These are phyloP conservation scores for Prunus yedoensis DNA, from an alignment of 331 rosid species.

Conservation along the genomic window DNA sequence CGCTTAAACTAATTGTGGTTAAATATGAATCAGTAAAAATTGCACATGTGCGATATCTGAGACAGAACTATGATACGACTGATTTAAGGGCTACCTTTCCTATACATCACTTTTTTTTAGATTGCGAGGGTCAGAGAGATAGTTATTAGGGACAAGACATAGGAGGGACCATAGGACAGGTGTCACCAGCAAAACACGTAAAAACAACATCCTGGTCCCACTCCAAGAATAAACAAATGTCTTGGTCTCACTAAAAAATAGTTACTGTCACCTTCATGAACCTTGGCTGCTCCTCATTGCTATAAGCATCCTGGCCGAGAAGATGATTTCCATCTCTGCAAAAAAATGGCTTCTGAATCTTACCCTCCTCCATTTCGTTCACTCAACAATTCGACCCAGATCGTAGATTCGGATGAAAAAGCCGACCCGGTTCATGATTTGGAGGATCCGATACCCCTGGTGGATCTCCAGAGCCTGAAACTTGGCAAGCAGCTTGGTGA, in stretches of 20 bases:
- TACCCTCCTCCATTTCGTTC: slow-evolving; percentile 39
- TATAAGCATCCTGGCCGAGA: neutral
- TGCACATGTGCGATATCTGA: too few species aligned
- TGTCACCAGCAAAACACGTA: neutral
- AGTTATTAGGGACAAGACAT: neutral
- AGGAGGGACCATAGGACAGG: neutral
- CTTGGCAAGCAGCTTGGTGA: slow-evolving; percentile 30
- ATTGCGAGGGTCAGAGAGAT: neutral
- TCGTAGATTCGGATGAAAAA: neutral
- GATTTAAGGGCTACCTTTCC: neutral
- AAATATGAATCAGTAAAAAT: too few species aligned
- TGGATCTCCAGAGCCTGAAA: slow-evolving; percentile 47
- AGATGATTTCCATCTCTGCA: neutral
- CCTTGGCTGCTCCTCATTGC: neutral
- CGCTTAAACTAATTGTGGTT: rapidly evolving
- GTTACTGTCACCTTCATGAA: neutral
- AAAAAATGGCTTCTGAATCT: slow-evolving; percentile 20
- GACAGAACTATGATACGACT: too few species aligned
- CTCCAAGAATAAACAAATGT: neutral
- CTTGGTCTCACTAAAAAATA: neutral
- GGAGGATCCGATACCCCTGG: slow-evolving; percentile 49
- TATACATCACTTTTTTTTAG: neutral
- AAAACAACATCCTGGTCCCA: neutral
- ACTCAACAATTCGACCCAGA: neutral
- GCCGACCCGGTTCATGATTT: neutral